A percentile compares a stretch with the other conserved stretches of the same genome.
Conservation (phyloP, 805 yeast genomes). For the Metschnikowia noctiluminum region DNA sequence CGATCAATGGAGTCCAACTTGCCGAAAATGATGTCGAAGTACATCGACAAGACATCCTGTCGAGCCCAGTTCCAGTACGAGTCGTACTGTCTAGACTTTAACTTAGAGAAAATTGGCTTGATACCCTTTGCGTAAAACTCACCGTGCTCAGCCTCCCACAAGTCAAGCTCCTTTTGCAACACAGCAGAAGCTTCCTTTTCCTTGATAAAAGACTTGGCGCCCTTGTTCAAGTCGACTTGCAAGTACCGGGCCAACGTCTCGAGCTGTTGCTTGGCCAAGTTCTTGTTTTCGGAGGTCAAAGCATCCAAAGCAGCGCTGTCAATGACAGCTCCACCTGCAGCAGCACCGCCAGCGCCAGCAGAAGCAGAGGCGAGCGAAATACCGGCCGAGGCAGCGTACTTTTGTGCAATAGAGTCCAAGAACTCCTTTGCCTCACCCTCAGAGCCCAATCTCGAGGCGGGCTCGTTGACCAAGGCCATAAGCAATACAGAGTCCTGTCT, state of each 20-base stretch:
- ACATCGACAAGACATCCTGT: slow-evolving; percentile 91
- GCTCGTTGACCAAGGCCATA: slow-evolving; percentile 83
- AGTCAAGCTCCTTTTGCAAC: slow-evolving; percentile 86
- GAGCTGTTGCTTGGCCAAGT: slow-evolving; percentile 71
- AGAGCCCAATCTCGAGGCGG: slow-evolving; percentile 78
- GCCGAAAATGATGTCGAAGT: slow-evolving; percentile 94
- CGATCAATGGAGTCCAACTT: slow-evolving; percentile 86
- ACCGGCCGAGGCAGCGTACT: slow-evolving; percentile 82
- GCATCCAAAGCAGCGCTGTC: slow-evolving; percentile 95
- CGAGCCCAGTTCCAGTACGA: slow-evolving; percentile 99
- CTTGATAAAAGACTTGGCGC: slow-evolving; percentile 76
- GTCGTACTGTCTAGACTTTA: slow-evolving; percentile 94
- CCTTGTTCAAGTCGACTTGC: slow-evolving; percentile 86
- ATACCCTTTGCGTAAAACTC: slow-evolving; percentile 92
- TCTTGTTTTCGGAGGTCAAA: slow-evolving; percentile 65
- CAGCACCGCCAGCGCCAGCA: slow-evolving; percentile 49
- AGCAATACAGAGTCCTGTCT: slow-evolving; percentile 91
- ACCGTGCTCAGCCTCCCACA: slow-evolving; percentile 81
- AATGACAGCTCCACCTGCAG: slow-evolving; percentile 79
- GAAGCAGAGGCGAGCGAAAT: slow-evolving; percentile 68
- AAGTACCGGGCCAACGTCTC: slow-evolving; percentile 94
- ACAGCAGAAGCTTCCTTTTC: slow-evolving; percentile 83
- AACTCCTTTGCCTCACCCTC: slow-evolving; percentile 90
- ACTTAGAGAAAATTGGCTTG: slow-evolving; percentile 81
- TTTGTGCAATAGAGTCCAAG: slow-evolving; percentile 77